Evolutionary conservation across 176 grass and related monocot genomes (phyloP), one percentile per base, ranked within the genome.

Genomic region (Ampelocalamus luodianensis): DNA sequence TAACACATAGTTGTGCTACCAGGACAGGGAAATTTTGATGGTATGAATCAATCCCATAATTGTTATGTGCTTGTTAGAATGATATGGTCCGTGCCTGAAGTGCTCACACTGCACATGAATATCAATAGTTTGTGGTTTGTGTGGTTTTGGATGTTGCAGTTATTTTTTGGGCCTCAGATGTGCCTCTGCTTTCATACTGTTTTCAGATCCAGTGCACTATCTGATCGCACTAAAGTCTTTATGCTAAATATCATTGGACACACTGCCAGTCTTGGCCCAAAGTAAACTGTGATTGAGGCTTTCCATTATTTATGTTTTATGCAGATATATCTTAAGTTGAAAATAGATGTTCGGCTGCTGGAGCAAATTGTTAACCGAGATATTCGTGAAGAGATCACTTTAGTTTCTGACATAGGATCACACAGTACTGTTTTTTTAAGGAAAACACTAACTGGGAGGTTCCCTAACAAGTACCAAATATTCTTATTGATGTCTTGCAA

Each of bases 171-270:
- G 15, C 38, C 38, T 46, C 10, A 36, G n/a, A 2, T 45, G 42
- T 79, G 59, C 59, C 60, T 48, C 45, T 14, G 46, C 46, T 48
- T 48, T 48, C 46, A 1, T 48, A 48, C 46, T 14, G 46, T 64
- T 54, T 51, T 55, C 24, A 48, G 23, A 18, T 79, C 59, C 24
- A 48, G 12, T 61, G 46, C 58, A 51, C 9, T 5, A 32, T 12
- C 14, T 65, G 34, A 20, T 66, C n/a, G 36, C 77, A 27, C 42
- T 61, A 60, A 62, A 2, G 4, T 62, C 50, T 70, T 5, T 50
- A 65, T 71, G 46, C 79, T 17, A 82, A 71, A 38, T 18, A 68
- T 66, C 24, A 59, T 81, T 81, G 74, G 8, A 68, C 78, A 58
- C 36, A n/a, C 77, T 74, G 43, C 37, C 59, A 67, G 38, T 29